These are phyloP conservation scores for Entomophthora muscae DNA, from an alignment of 371 early-diverging fungal genomes.

Conservation along the genomic window DNA sequence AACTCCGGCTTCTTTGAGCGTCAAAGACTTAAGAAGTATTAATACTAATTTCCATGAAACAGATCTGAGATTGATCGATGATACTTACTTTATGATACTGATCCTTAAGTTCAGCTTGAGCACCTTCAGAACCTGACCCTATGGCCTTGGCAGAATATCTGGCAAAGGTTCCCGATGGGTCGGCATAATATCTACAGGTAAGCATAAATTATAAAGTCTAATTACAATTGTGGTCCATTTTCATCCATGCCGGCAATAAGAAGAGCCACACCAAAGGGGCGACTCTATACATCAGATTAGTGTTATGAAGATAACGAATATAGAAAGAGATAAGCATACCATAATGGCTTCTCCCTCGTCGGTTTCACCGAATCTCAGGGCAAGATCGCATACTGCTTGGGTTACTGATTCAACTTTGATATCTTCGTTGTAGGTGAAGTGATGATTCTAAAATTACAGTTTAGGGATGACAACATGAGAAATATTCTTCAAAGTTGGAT, in stretches of 20 bases:
- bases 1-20: constrained; percentile 72
- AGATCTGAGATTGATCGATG: too few relatives aligned
- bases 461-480: neutral
- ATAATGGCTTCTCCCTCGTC: constrained; percentile 91
- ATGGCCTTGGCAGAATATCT: constrained; percentile 92
- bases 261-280: constrained; percentile 98
- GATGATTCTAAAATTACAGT: constrained; percentile 80
- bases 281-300: constrained; percentile 27
- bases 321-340: constrained; percentile 34
- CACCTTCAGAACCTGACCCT: constrained; percentile 97
- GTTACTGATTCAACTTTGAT: constrained; percentile 92
- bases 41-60: too few relatives aligned
- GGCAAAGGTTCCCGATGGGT: constrained; percentile 92
- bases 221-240: constrained; percentile 93
- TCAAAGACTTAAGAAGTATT: constrained; percentile 40
- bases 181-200: constrained; percentile 61
- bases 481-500: too few relatives aligned
- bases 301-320: neutral
- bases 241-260: constrained; percentile 96
- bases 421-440: constrained; percentile 84
- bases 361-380: constrained; percentile 91
- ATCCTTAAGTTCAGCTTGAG: constrained; percentile 93
- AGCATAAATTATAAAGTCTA: constrained; percentile 11
- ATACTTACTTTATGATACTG: constrained; percentile 67
- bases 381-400: constrained; percentile 94